A percentile compares a stretch with the other conserved stretches of the same genome.
These are phyloP conservation scores for Uronychia binucleata DNA, from an alignment of 73 alveolate species.

Conservation along the genomic window DNA sequence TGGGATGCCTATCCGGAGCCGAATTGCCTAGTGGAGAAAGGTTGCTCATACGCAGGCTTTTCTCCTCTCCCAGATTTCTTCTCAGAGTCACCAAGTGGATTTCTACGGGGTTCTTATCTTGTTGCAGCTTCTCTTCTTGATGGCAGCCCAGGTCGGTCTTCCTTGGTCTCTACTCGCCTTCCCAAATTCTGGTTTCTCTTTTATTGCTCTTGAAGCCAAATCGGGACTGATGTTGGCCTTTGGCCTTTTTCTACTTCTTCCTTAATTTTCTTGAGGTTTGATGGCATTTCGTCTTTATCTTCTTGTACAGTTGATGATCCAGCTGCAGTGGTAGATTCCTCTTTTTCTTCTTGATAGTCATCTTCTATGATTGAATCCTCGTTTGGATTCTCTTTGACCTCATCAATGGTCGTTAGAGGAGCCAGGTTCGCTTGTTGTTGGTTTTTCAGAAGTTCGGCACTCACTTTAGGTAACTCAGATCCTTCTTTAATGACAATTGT, in stretches of 20 bases:
- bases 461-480: constrained; percentile 39
- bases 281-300: neutral
- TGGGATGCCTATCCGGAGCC: constrained; percentile 10
- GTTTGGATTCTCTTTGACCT: constrained; percentile 1
- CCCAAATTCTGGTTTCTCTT: constrained; percentile 49
- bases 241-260: neutral
- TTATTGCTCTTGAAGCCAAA: constrained; percentile 40
- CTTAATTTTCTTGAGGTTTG: neutral
- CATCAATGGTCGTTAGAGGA: constrained; percentile 13
- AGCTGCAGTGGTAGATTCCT: neutral
- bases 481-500: constrained; percentile 41
- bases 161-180: constrained; percentile 17
- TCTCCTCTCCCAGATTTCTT: neutral
- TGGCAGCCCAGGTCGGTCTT: neutral
- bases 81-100: no score
- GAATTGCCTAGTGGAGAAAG: neutral
- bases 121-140: constrained; percentile 34
- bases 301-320: neutral
- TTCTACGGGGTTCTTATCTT: neutral
- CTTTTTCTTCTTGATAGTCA: neutral
- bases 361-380: neutral
- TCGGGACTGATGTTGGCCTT: constrained; percentile 16
- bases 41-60: constrained; percentile 1
- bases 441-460: constrained; percentile 14
- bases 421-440: constrained; percentile 2